Percentiles rank a stretch among this genome's conserved stretches.
Evolutionary conservation across 164 flowering plant species (phyloP).

Genomic region (Vitis rotundifolia): DNA sequence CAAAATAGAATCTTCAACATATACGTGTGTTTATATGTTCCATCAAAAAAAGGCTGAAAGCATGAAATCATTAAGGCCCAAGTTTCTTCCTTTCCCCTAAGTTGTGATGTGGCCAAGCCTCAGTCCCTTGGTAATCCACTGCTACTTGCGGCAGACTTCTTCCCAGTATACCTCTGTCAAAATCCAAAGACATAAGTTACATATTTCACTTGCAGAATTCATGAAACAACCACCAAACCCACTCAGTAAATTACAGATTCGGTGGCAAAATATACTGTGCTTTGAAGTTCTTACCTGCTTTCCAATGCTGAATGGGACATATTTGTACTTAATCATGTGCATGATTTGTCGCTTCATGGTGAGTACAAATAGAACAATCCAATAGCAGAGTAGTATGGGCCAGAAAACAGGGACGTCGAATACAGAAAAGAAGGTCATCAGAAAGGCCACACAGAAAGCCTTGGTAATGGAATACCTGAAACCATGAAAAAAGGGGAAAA

Average conservation of each 20-base stretch:
- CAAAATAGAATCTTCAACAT: neutral
- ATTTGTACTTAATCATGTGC: slow-evolving; percentile 79
- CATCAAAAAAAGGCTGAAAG: slow-evolving; percentile 7
- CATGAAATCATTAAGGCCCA: neutral
- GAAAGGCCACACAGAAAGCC: slow-evolving; percentile 68
- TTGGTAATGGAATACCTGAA: slow-evolving; percentile 74
- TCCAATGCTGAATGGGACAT: slow-evolving; percentile 67
- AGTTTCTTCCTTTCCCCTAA: slow-evolving; percentile 3
- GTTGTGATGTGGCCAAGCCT: slow-evolving; percentile 7
- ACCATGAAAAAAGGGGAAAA: neutral
- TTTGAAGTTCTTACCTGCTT: slow-evolving; percentile 53
- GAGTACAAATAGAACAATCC: slow-evolving; percentile 72
- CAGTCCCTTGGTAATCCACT: slow-evolving; percentile 37
- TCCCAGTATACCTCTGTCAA: slow-evolving; percentile 54
- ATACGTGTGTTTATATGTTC: neutral
- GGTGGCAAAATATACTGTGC: neutral
- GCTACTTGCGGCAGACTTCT: slow-evolving; percentile 39
- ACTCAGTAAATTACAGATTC: neutral
- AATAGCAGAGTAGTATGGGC: slow-evolving; percentile 74
- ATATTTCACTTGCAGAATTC: neutral
- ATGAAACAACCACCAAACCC: neutral
- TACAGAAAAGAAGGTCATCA: slow-evolving; percentile 74
- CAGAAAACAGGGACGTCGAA: slow-evolving; percentile 84
- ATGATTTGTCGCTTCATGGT: slow-evolving; percentile 82
- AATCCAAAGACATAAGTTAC: neutral